phyloP scores from a whole-genome alignment of 768 basidiomycete genomes.

The Mrakia gelida region DNA sequence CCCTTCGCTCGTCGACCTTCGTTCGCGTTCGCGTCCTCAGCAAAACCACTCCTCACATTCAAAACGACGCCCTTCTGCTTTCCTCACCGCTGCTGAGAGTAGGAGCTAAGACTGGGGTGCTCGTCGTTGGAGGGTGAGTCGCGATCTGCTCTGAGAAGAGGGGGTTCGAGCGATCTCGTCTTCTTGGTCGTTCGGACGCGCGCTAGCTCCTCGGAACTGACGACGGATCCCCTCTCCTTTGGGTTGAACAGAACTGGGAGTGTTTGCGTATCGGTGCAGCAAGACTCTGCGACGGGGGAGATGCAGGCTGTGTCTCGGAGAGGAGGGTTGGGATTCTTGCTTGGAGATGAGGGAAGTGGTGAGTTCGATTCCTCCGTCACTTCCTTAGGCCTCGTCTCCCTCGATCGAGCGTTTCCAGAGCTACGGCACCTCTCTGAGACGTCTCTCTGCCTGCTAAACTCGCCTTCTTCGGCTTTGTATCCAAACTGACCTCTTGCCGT shows the following conservation, averaged over 20 bases:
- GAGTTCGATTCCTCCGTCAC: not conserved
- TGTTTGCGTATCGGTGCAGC: not conserved
- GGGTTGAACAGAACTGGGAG: not conserved
- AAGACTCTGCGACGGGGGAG: not conserved
- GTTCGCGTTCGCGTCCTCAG: not conserved
- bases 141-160: not conserved
- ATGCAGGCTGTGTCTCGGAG: conserved; percentile 10
- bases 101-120: conserved; percentile 3
- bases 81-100: conserved; percentile 16
- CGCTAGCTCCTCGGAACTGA: not conserved
- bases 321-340: conserved; percentile 24
- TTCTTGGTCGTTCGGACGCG: not conserved
- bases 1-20: no score
- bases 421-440: not conserved
- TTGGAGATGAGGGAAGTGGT: conserved; percentile 29
- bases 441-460: no score
- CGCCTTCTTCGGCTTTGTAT: no score
- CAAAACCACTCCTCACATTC: conserved; percentile 8
- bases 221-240: not conserved
- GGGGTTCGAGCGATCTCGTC: not conserved
- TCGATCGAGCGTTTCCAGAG: not conserved
- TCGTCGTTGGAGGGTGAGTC: conserved; percentile 23
- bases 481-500: not conserved
- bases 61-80: conserved; percentile 26
- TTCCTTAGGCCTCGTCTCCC: not conserved